Conservation (phyloP, 2,329 filamentous ascomycete species). For the Conoideocrella luteorostrata region DNA sequence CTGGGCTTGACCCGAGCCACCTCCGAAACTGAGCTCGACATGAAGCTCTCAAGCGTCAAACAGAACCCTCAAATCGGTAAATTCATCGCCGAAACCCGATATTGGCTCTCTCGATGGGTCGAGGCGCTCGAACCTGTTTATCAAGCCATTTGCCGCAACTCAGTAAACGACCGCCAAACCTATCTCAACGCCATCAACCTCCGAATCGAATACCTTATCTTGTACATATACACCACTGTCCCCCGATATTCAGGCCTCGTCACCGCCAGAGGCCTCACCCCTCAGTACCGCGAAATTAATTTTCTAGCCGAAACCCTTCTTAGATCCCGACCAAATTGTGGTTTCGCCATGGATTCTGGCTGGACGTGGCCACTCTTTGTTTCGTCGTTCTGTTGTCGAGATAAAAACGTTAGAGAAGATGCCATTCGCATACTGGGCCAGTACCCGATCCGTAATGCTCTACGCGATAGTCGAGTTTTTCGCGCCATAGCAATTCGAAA, state of each 20-base stretch:
- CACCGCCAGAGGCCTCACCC: conserved; percentile 31
- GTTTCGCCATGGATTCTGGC: conserved; percentile 39
- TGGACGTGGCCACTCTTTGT: conserved; percentile 39
- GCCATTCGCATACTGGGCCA: conserved; percentile 32
- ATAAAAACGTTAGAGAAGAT: conserved; percentile 30
- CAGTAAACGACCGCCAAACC: conserved; percentile 13
- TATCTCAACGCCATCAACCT: conserved; percentile 34
- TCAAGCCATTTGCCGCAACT: conserved; percentile 18
- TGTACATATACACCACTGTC: conserved; percentile 32
- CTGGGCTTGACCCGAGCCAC: conserved; percentile 22
- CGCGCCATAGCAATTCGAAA: conserved; percentile 33
- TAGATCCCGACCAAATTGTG: conserved; percentile 26
- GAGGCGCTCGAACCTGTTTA: conserved; percentile 31
- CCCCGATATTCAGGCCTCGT: conserved; percentile 31
- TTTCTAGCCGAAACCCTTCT: conserved; percentile 31
- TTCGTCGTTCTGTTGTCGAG: conserved; percentile 34
- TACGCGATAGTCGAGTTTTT: conserved; percentile 36
- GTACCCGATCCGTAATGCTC: conserved; percentile 36
- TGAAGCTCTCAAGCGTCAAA: conserved; percentile 24
- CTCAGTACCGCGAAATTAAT: conserved; percentile 36
- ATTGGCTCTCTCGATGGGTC: conserved; percentile 34
- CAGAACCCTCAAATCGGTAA: conserved; percentile 22
- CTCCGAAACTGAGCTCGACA: conserved; percentile 21
- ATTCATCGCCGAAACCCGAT: conserved; percentile 29
- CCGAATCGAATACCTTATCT: conserved; percentile 36